A percentile compares a stretch with the other conserved stretches of the same genome.
These are phyloP conservation scores for Mycosarcoma mackinlayi DNA, from an alignment of 1,284 basidiomycete genomes.

Conservation along the genomic window DNA sequence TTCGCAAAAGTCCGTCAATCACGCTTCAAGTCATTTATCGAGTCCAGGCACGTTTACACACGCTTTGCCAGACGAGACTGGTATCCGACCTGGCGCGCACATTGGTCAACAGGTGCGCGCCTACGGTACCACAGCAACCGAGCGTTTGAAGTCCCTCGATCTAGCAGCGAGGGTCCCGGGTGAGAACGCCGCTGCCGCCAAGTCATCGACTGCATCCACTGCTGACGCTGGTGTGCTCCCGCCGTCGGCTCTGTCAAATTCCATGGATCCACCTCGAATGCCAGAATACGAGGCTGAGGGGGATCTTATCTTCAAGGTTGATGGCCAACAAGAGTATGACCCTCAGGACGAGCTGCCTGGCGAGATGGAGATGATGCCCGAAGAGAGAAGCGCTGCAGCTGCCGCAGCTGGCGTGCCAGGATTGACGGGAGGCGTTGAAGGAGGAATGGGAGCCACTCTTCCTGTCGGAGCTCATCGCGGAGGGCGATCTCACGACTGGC, in stretches of 20 bases:
- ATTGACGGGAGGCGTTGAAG: conserved; percentile 26
- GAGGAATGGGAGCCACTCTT: conserved; percentile 36
- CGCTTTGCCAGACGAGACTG: conserved; percentile 8
- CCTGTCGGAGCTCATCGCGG: conserved; percentile 35
- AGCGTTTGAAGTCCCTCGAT: neutral
- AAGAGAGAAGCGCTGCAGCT: conserved; percentile 8
- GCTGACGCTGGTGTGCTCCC: neutral
- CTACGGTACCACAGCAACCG: conserved; percentile 18
- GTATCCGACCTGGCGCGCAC: conserved; percentile 9
- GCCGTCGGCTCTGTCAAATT: neutral
- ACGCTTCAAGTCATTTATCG: conserved; percentile 8
- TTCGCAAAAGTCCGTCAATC: neutral
- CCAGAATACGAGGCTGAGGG: conserved; percentile 41
- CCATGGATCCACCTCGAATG: conserved; percentile 6
- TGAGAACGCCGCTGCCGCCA: neutral
- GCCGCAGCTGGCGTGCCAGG: neutral
- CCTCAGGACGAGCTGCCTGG: conserved; percentile 50
- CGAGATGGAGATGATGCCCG: conserved; percentile 46
- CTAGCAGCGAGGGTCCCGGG: neutral
- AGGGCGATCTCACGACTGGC: conserved; percentile 33
- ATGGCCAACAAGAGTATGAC: conserved; percentile 32
- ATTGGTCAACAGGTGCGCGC: conserved; percentile 21
- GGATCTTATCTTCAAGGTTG: conserved; percentile 44
- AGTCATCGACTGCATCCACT: neutral
- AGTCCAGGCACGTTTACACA: conserved; percentile 11